Conservation (phyloP, 805 yeast genomes). For the Millerozyma acaciae region DNA sequence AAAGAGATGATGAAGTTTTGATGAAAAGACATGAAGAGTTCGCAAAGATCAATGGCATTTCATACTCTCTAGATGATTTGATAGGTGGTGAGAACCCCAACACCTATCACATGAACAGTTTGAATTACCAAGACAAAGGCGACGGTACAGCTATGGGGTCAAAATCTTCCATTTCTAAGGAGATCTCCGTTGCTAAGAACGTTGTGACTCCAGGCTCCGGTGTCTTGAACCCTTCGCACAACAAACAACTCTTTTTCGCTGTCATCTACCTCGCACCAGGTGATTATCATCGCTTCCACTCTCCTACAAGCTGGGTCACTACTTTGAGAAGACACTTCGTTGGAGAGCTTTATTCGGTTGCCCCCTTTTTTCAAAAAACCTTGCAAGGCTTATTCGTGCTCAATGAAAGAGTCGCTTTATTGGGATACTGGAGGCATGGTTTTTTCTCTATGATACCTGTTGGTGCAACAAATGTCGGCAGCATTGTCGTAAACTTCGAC, state of each 20-base stretch:
- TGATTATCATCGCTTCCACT: slow-evolving; percentile 94
- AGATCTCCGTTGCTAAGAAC: slow-evolving; percentile 39
- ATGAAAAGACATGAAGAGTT: slow-evolving; percentile 62
- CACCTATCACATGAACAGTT: slow-evolving; percentile 42
- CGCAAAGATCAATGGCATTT: slow-evolving; percentile 73
- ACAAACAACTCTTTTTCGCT: slow-evolving; percentile 71
- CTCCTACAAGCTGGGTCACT: slow-evolving; percentile 95
- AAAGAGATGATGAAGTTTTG: slow-evolving; percentile 37
- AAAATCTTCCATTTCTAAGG: slow-evolving; percentile 30
- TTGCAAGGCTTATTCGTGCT: slow-evolving; percentile 82
- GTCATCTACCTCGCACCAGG: slow-evolving; percentile 98
- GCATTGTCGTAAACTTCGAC: slow-evolving; percentile 88
- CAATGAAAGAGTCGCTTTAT: slow-evolving; percentile 90
- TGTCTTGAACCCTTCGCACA: slow-evolving; percentile 26
- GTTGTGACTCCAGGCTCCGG: slow-evolving; percentile 32
- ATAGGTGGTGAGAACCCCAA: slow-evolving; percentile 50
- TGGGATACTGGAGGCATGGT: slow-evolving; percentile 96
- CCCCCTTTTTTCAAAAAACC: slow-evolving; percentile 91
- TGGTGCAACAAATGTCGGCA: slow-evolving; percentile 98
- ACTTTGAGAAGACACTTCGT: slow-evolving; percentile 90
- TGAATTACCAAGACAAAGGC: slow-evolving; percentile 60
- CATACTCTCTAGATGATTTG: slow-evolving; percentile 65
- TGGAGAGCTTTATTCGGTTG: slow-evolving; percentile 93
- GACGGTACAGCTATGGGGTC: slow-evolving; percentile 49
- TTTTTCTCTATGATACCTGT: slow-evolving; percentile 98